Evolutionary conservation across 768 basidiomycete species (phyloP), one percentile per base, ranked within the genome.

Genomic region (Amanita thiersii): DNA sequence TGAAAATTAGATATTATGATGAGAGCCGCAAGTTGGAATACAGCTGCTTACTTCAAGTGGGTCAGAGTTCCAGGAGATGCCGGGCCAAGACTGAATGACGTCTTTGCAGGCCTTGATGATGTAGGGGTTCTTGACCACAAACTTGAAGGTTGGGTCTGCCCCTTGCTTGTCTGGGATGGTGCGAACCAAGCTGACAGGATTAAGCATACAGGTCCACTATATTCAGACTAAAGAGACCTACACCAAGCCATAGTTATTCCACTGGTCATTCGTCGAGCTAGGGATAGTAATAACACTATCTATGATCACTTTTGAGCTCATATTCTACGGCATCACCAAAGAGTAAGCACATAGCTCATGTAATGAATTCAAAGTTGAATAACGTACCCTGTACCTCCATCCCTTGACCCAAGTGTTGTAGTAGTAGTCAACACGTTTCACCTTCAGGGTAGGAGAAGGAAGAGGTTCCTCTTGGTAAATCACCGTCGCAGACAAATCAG

Each of bases 361-460:
- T 26, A 37, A 8, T 4, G 4, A n/a, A 25, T 14, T 17, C 7
- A 15, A 26, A 3, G n/a, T n/a, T n/a, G n/a, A n/a, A n/a, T n/a
- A n/a, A 40, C 59, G 17, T 53, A 72, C 72, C 49, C 61, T 60
- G 50, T 79, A 78, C 57, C 75, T 77, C 75, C 75, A 79, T 14
- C 56, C 52, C 52, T 70, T 75, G 23, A 63, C 62, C 75, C 76
- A 77, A 46, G 65, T 58, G 51, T 72, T 76, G 54, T 72, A 78
- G 49, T 75, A 78, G 48, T 72, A 63, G 51, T 79, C 78, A 32
- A 79, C 69, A 1, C 73, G 72, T 53, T 79, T 78, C 54, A 79
- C 60, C 58, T 80, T 76, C 42, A 75, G 59, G 11, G 70, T 69
- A 20, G 71, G 69, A 4, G 62, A 55, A 40, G 70, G 59, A 2